Base-by-base conservation (phyloP, 1,284 basidiomycete species). In the Tilletia indica region DNA sequence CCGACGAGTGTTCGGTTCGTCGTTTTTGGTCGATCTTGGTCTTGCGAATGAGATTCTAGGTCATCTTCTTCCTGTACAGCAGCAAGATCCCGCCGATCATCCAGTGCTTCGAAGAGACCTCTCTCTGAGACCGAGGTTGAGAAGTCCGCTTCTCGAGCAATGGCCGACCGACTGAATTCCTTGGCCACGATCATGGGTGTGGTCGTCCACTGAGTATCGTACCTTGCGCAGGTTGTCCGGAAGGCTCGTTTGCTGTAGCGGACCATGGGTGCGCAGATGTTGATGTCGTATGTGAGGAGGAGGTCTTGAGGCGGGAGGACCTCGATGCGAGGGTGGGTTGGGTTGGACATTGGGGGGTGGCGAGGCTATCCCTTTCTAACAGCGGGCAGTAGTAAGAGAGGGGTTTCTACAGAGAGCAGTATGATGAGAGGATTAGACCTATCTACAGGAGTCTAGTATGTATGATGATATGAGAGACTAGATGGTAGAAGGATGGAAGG, bases 191-290 rank as follows among this genome's bases (percentile, higher is more conserved):
- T 89, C 89, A 89, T 89, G 0, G 89, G 89, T 19, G 89, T 89
- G 69, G 87, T 86, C 1, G 88, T 89, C 70, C 89, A 87, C 73
- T 89, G 89, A 4, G 86, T 87, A 68, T 89, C 86, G 81, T 89
- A 89, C 42, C 86, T 85, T 0, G 88, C 87, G 3, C 87, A 86
- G 0, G 89, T 85, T 69, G 88, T 86, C 6, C 89, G 85, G 78
- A 89, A 89, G 1, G 88, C 87, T 0, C 89, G 83, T 79, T 89
- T 89, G 48, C 87, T 88, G 76, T 88, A 89, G 39, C 89, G 85
- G 21, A 89, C 88, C 76, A 89, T 86, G 11, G 88, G 87, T 0
- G 87, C 87, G 80, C 78, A 73, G 21, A 78, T 73, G 67, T 79
- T 81, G 68, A 80, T 38, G 21, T 45, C 71, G 58, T 78, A 80